Evolutionary conservation across 2,329 filamentous ascomycete genomes (phyloP).

Genomic region (Claviceps sp.): DNA sequence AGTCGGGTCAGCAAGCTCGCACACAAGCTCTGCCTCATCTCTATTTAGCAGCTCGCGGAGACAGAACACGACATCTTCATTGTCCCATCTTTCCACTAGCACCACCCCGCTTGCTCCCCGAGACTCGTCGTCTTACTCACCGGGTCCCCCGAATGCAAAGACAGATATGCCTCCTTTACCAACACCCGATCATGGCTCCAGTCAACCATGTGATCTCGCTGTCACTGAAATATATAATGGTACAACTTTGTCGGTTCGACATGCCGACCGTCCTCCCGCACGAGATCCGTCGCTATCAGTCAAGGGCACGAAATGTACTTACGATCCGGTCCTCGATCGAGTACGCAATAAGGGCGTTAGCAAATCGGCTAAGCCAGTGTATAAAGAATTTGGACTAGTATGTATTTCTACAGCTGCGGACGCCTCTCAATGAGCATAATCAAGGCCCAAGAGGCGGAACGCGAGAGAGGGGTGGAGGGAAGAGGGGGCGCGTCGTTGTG

Average conservation of each 20-base stretch:
- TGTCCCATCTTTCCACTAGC: conserved; percentile 29
- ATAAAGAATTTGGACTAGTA: conserved; percentile 54
- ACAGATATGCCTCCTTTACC: conserved; percentile 41
- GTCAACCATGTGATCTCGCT: conserved; percentile 11
- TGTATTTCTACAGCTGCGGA: conserved; percentile 34
- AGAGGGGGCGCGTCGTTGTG: conserved; percentile 48
- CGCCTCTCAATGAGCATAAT: conserved; percentile 10
- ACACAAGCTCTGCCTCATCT: conserved; percentile 57
- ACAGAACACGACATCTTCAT: conserved; percentile 26
- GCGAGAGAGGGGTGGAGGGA: background rate
- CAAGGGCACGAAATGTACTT: conserved; percentile 45
- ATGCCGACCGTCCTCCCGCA: conserved; percentile 34
- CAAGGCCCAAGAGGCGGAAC: background rate
- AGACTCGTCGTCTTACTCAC: conserved; percentile 38
- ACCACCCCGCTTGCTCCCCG: conserved; percentile 14
- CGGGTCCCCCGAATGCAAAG: conserved; percentile 35
- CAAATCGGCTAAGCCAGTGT: conserved; percentile 45
- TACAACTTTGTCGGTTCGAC: conserved; percentile 21
- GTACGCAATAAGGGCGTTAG: conserved; percentile 34
- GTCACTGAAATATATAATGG: conserved; percentile 18
- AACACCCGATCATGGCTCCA: conserved; percentile 25
- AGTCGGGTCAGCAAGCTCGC: conserved; percentile 59
- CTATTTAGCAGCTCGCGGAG: conserved; percentile 45
- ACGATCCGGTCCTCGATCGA: conserved; percentile 46
- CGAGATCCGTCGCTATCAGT: conserved; percentile 41